Conservation (phyloP, 805 yeast species). For the Wickerhamomyces pijperi region DNA sequence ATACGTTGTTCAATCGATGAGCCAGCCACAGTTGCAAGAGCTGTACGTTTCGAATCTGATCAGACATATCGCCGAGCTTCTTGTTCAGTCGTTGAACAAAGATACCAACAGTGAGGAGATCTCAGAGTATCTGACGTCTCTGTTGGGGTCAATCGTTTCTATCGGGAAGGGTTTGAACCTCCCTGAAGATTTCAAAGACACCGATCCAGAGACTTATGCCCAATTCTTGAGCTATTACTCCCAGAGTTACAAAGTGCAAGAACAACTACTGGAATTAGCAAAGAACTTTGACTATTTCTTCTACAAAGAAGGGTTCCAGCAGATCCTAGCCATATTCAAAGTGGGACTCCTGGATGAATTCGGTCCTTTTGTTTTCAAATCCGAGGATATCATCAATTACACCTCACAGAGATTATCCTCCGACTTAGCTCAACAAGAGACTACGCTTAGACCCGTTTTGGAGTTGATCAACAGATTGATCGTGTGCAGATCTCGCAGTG, state of each 20-base stretch:
- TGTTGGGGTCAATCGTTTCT: conserved; percentile 54
- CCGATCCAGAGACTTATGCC: conserved; percentile 16
- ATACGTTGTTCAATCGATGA: conserved; percentile 45
- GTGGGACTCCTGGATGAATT: conserved; percentile 53
- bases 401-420: conserved; percentile 14
- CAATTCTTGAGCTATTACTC: conserved; percentile 2
- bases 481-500: conserved; percentile 9
- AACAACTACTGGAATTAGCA: conserved; percentile 28
- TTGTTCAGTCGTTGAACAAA: conserved; percentile 8
- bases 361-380: conserved; percentile 55
- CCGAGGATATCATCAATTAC: conserved; percentile 29
- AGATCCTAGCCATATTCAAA: conserved; percentile 42
- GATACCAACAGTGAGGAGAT: conserved; percentile 10
- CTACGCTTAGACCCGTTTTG: conserved; percentile 6
- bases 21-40: conserved; percentile 34
- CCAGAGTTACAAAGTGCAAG: conserved; percentile 44
- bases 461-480: conserved; percentile 12
- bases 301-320: background rate
- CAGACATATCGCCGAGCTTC: conserved; percentile 18
- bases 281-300: background rate
- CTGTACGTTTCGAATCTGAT: conserved; percentile 23
- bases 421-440: conserved; percentile 15
- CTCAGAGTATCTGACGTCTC: conserved; percentile 39
- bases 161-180: conserved; percentile 59
- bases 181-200: conserved; percentile 38